A percentile compares a stretch with the other conserved stretches of the same genome.
These are phyloP conservation scores for Tuber aestivum DNA, from an alignment of 495 filamentous ascomycete genomes.

Conservation along the genomic window DNA sequence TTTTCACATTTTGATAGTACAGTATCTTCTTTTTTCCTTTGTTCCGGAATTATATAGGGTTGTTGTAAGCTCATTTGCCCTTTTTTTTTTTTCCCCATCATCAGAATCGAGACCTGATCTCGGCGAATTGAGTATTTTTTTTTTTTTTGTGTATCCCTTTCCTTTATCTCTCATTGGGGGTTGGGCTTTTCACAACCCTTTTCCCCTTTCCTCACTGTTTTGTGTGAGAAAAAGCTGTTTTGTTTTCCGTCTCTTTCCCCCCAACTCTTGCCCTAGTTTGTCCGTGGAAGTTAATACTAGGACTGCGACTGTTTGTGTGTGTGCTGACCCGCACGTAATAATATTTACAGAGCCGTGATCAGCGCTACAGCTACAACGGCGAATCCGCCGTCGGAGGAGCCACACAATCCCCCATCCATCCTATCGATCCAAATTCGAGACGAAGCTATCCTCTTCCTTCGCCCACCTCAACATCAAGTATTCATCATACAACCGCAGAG, in stretches of 20 bases:
- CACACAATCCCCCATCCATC: conserved; percentile 33
- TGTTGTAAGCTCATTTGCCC: neutral
- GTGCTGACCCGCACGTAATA: conserved; percentile 10
- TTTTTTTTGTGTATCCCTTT: conserved; percentile 2
- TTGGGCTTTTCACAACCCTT: conserved; percentile 2
- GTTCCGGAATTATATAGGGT: conserved; percentile 6
- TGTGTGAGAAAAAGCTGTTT: neutral
- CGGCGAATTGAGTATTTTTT: neutral
- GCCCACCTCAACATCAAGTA: conserved; percentile 23
- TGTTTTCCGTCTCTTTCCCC: neutral
- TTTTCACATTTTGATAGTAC: conserved; percentile 4
- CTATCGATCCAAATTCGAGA: conserved; percentile 34
- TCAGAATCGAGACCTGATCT: neutral
- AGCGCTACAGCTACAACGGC: conserved; percentile 33
- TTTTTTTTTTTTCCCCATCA: neutral
- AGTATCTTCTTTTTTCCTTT: neutral
- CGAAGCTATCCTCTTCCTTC: conserved; percentile 38
- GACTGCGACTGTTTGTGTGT: neutral
- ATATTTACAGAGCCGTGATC: conserved; percentile 30
- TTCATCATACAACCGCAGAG: conserved; percentile 7
- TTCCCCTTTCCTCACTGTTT: conserved; percentile 3
- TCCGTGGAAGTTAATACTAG: neutral
- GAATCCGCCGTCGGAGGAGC: conserved; percentile 28
- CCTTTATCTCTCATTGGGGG: conserved; percentile 4
- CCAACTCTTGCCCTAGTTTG: neutral